These are phyloP conservation scores for Microglena sp. DNA, from an alignment of 139 green algal genomes.

Conservation along the genomic window DNA sequence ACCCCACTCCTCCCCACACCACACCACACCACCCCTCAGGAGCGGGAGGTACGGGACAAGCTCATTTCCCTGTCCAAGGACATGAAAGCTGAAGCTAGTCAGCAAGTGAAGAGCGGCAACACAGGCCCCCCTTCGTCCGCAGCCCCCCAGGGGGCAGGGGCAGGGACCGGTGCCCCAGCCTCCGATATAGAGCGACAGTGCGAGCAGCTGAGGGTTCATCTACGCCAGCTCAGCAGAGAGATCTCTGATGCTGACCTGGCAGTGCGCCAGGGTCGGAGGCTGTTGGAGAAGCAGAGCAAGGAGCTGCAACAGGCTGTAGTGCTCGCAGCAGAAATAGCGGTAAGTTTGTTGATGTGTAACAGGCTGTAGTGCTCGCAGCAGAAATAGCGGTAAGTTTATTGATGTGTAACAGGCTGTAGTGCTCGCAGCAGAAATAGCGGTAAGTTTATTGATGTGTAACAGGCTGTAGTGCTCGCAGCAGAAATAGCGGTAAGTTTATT, in stretches of 20 bases:
- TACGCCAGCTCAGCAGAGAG: background rate
- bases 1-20: too few relatives aligned
- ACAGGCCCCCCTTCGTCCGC: background rate
- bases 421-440: conserved; percentile 41
- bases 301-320: conserved; percentile 46
- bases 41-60: too few relatives aligned
- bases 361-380: conserved; percentile 37
- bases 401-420: conserved; percentile 45
- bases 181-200: background rate
- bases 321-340: conserved; percentile 41
- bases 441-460: conserved; percentile 34
- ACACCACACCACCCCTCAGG: too few relatives aligned
- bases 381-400: conserved; percentile 46
- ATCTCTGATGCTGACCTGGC: background rate
- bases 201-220: background rate
- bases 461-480: conserved; percentile 37
- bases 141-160: background rate
- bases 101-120: background rate
- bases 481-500: conserved; percentile 46
- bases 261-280: background rate
- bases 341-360: conserved; percentile 34
- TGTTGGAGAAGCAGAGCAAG: conserved; percentile 23
- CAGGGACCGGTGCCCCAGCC: background rate
- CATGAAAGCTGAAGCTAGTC: too few relatives aligned
- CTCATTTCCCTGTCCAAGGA: too few relatives aligned